These are phyloP conservation scores for Xanthoceras sorbifolium DNA, from an alignment of 345 rosid genomes.

Conservation along the genomic window DNA sequence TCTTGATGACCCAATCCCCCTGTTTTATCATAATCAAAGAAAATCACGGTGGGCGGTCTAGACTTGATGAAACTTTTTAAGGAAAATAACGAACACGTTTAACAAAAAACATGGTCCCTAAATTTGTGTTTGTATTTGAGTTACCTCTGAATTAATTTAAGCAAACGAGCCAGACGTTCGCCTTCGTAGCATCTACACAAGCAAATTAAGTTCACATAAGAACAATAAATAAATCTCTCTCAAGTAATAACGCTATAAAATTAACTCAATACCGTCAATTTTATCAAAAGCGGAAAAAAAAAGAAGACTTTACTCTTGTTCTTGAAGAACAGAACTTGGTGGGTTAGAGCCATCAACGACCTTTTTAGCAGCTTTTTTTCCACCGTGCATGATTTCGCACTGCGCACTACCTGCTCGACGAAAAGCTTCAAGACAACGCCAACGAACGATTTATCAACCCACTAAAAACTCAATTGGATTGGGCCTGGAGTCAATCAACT, in stretches of 20 bases:
- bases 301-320: constrained; percentile 24
- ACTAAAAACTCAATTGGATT: background rate
- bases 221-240: background rate
- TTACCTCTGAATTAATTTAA: constrained; percentile 55
- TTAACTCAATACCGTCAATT: background rate
- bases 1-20: constrained; percentile 56
- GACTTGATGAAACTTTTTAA: background rate
- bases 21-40: constrained; percentile 19
- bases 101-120: background rate
- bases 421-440: background rate
- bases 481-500: background rate
- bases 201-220: background rate
- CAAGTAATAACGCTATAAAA: background rate
- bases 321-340: constrained; percentile 16
- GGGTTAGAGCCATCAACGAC: constrained; percentile 9
- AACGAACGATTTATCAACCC: too few species aligned
- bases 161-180: constrained; percentile 52
- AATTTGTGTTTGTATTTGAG: background rate
- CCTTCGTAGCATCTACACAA: constrained; percentile 60
- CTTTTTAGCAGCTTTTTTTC: constrained; percentile 12
- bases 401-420: constrained; percentile 14
- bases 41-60: too few species aligned
- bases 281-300: background rate
- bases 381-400: constrained; percentile 17
- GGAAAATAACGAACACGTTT: background rate